phyloP scores from a whole-genome alignment of 495 filamentous ascomycete genomes.

The Clavariopsis aquatica region DNA sequence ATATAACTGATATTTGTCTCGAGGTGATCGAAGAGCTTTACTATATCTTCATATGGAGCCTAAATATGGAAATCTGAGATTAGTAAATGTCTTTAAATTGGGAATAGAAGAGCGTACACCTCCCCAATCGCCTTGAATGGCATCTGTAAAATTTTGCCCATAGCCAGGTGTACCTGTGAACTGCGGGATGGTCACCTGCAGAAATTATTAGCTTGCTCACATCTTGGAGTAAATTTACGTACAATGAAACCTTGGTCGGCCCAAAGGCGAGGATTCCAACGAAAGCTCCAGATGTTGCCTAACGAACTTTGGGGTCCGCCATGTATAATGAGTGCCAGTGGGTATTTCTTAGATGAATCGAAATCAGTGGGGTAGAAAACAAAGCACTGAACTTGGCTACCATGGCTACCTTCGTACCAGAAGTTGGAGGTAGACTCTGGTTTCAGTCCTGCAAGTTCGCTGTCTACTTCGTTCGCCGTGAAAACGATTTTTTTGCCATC shows the following conservation, averaged over 20 bases:
- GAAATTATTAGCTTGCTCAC: too few species aligned
- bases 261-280: constrained; percentile 56
- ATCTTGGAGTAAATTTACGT: too few species aligned
- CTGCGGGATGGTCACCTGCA: constrained; percentile 43
- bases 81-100: too few species aligned
- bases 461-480: constrained; percentile 43
- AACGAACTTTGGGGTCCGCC: constrained; percentile 56
- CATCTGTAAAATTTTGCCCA: constrained; percentile 51
- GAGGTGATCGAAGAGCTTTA: constrained; percentile 53
- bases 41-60: constrained; percentile 56
- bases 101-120: constrained; percentile 28
- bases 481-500: constrained; percentile 37
- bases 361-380: constrained; percentile 51
- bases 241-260: constrained; percentile 59
- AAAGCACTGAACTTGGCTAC: constrained; percentile 50
- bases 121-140: constrained; percentile 55
- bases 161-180: constrained; percentile 56
- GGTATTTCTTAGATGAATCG: constrained; percentile 52
- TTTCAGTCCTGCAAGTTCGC: constrained; percentile 27
- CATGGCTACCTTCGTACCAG: constrained; percentile 39
- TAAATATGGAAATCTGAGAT: too few species aligned
- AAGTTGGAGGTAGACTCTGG: constrained; percentile 43
- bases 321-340: constrained; percentile 54
- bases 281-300: constrained; percentile 54
- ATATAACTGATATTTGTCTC: constrained; percentile 52